phyloP scores from a whole-genome alignment of 345 rosid genomes.

The Dipteronia sinensis region DNA sequence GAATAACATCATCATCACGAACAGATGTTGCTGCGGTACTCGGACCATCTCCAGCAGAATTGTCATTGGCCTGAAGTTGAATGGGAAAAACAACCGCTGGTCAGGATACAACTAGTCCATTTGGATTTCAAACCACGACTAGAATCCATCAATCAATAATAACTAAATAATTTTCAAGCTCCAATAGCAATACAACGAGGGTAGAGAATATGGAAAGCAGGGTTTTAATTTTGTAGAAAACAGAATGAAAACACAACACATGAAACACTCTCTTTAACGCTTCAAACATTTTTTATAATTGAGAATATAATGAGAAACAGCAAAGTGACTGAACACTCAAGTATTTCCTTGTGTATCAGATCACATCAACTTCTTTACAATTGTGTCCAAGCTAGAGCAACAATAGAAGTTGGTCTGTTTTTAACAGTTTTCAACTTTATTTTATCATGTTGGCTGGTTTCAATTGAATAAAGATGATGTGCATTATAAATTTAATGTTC shows the following conservation, averaged over 20 bases:
- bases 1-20: constrained; percentile 22
- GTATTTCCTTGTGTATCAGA: background rate
- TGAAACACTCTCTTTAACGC: background rate
- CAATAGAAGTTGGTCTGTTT: too few relatives aligned
- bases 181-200: background rate
- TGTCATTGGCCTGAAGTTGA: constrained; percentile 31
- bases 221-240: background rate
- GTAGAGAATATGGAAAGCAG: background rate
- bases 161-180: background rate
- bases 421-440: too few relatives aligned
- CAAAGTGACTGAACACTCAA: background rate
- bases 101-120: constrained; percentile 1
- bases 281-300: background rate
- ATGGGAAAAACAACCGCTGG: constrained; percentile 1
- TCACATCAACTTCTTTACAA: background rate
- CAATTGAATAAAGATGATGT: too few relatives aligned
- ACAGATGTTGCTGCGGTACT: constrained; percentile 29
- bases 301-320: background rate
- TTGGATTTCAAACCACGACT: background rate
- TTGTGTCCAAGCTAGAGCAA: background rate
- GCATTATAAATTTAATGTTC: too few relatives aligned
- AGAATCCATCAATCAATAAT: background rate
- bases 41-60: constrained; percentile 32
- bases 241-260: background rate
- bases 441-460: too few relatives aligned